Base-by-base conservation (phyloP, 2,329 filamentous ascomycete species). In the Lecanoromycetidae sp. region DNA sequence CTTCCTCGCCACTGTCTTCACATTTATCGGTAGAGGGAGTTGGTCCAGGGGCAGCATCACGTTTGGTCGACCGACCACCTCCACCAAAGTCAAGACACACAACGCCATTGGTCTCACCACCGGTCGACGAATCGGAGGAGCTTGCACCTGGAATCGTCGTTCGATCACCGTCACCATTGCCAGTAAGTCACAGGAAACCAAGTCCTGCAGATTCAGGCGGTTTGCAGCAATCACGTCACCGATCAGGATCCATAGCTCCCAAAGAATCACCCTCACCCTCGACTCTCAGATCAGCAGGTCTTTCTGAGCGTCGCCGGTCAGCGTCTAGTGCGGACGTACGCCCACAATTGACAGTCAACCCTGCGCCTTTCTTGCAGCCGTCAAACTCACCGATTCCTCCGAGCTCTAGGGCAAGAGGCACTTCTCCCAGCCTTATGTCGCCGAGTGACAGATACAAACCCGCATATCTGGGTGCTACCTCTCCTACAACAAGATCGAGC, bases 161-260 rank as follows among this genome's bases (percentile, higher is more conserved):
- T 36, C 48, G 44, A 29, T 46, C 51, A 19, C 51, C 51, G 9
- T 51, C 49, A 19, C 51, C 51, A 10, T 51, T 46, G 7, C 45
- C 51, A 7, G 44, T 40, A 19, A 25, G 15, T 4, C 44, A 23
- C 17, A 7, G 17, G 4, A 27, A 44, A n/a, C 12, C 25, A 8
- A 34, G 27, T 30, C 20, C 39, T 33, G 9, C 23, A 42, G 25
- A 23, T 19, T n/a, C 10, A 3, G 20, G 35, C 22, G 29, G 46
- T 32, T n/a, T 19, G 8, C 27, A 33, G 26, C 17, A 32, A 26
- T 7, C 30, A 25, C 15, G 22, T 12, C 44, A 30, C n/a, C 44
- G 41, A 37, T 39, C 42, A 19, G 29, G 35, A 12, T 36, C 45
- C 5, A 10, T 45, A 9, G 41, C 32, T n/a, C 33, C 34, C 13